Evolutionary conservation across 23 red algal genomes (phyloP), one percentile per base, ranked within the genome.

Genomic region (Gracilaria caudata): DNA sequence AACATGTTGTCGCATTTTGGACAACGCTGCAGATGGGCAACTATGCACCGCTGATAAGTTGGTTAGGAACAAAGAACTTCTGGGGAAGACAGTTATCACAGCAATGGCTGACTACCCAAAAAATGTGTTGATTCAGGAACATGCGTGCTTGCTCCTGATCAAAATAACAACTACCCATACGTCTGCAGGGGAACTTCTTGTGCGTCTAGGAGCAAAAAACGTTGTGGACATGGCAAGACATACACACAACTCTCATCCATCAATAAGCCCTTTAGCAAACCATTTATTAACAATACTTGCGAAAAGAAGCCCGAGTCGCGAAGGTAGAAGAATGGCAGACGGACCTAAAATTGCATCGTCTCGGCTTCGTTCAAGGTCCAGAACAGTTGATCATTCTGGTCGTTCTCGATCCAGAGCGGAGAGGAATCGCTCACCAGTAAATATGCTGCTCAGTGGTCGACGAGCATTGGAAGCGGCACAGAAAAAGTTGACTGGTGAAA

Each of bases 11-110:
- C 51, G 72, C 26, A 45, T 78, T 57, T 78, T 89, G 68, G 74
- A 89, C 63, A 89, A 59, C 46, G 74, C 73, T 21, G 70, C 72
- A 32, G 85, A 75, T 23, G 51, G 72, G 39, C 51, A 89, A 28
- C 33, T 78, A 36, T 45, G 14, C 25, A 49, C 49, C 9, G 12
- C 71, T 2, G 34, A 45, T 7, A 34, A 77, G 4, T 13, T 89
- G n/a, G 51, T 89, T 63, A 25, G 23, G 2, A 39, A 61, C 36
- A 89, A 77, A 66, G 34, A 58, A 30, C 13, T 64, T 25, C 51
- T 66, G 0, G 56, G 51, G 10, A 74, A 21, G 19, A 55, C 46
- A 29, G 51, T 89, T 20, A 17, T 79, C 28, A 63, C 24, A 21
- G 54, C 72, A 6, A 78, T 89, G 72, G 68, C 43, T 26, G 44